phyloP scores from a whole-genome alignment of 2,329 filamentous ascomycete genomes.

The Rhynchosporium graminicola region DNA sequence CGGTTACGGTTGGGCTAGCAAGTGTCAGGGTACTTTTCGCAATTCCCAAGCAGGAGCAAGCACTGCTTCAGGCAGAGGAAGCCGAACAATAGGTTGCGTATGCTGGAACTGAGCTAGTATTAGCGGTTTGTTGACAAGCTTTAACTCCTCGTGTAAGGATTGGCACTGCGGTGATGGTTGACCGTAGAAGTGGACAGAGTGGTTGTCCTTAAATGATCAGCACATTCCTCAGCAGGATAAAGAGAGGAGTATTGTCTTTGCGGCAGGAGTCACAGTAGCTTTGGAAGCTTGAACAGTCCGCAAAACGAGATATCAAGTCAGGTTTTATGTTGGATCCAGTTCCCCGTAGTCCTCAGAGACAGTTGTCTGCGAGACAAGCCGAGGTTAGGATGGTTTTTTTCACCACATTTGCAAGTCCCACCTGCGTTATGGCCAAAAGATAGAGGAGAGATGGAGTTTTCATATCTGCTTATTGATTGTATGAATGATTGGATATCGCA shows the following conservation, averaged over 20 bases:
- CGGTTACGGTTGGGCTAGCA: constrained; percentile 1
- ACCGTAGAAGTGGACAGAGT: background rate
- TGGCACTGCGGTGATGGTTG: background rate
- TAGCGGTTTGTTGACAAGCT: constrained; percentile 8
- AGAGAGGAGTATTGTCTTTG: background rate
- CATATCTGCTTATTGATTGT: background rate
- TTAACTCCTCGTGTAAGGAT: background rate
- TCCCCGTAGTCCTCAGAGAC: background rate
- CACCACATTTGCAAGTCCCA: background rate
- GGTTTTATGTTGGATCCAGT: background rate
- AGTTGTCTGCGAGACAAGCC: background rate
- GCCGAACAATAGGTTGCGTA: constrained; percentile 19
- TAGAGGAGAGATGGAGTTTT: background rate
- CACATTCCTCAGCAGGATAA: background rate
- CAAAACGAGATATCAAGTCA: background rate
- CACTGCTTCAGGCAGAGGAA: constrained; percentile 8
- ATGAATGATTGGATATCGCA: background rate
- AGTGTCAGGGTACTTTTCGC: constrained; percentile 11
- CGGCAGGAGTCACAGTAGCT: constrained; percentile 7
- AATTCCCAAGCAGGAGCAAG: constrained; percentile 20
- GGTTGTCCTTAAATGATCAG: background rate
- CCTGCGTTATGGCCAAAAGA: background rate
- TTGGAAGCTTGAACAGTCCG: constrained; percentile 10
- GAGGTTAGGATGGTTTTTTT: background rate
- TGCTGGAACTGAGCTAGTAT: constrained; percentile 4